These are phyloP conservation scores for Knufia fluminis DNA, from an alignment of 2,329 filamentous ascomycete genomes.

Conservation along the genomic window DNA sequence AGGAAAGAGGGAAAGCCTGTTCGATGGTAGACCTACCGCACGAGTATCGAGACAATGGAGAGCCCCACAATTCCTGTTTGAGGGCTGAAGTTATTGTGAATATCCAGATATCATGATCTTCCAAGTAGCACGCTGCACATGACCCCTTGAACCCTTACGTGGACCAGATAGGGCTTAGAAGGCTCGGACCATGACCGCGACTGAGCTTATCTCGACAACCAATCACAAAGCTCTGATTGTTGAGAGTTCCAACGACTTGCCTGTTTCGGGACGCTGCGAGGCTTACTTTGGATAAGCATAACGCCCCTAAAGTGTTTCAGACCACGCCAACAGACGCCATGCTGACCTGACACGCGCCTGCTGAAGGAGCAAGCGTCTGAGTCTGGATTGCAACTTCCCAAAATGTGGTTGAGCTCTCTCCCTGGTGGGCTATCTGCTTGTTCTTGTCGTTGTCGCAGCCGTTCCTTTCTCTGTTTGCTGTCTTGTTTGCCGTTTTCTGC, in stretches of 20 bases:
- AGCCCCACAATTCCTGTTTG: too few relatives aligned
- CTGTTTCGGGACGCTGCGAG: not conserved
- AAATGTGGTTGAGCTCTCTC: not conserved
- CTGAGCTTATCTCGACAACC: not conserved
- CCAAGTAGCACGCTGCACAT: too few relatives aligned
- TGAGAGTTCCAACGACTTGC: not conserved
- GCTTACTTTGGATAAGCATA: not conserved
- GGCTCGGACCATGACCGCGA: too few relatives aligned
- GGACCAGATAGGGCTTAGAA: too few relatives aligned
- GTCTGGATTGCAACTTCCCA: not conserved
- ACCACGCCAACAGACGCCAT: not conserved
- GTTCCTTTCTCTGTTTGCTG: not conserved
- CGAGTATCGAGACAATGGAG: too few relatives aligned
- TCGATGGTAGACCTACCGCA: too few relatives aligned
- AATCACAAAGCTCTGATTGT: not conserved
- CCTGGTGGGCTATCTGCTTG: not conserved
- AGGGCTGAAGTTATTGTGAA: too few relatives aligned
- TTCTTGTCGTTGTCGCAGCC: not conserved
- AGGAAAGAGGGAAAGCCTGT: too few relatives aligned
- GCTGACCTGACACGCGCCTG: not conserved
- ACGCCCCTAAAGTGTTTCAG: conserved; percentile 1
- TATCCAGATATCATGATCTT: too few relatives aligned
- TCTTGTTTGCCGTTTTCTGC: not conserved
- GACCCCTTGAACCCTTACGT: too few relatives aligned
- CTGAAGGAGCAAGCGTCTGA: not conserved